Evolutionary conservation across 108 stramenopile species (phyloP), one percentile per base, ranked within the genome.

Genomic region (Nitzschia sp.): DNA sequence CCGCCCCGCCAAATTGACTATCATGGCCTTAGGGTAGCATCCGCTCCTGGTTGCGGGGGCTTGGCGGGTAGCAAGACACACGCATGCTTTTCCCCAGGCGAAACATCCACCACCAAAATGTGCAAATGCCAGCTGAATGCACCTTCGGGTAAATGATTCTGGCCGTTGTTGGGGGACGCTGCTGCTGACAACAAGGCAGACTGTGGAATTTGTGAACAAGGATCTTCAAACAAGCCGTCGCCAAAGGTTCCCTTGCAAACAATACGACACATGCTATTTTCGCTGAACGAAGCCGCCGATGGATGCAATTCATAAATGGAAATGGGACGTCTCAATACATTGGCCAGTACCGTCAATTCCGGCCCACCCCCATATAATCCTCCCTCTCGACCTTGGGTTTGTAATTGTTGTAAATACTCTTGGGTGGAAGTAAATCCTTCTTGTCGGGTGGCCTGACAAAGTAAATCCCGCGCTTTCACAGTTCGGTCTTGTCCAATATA

Each of bases 271-370:
- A 17, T 65, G 9, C 13, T 32, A 53, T 0, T 60, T 8, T 65
- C 47, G 21, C 8, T n/a, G 49, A 23, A 21, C 11, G 19, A 21
- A 9, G 38, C 38, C 13, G 38, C 38, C 6, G 9, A 9, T 4
- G 57, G 9, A 28, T 72, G 76, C 26, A 87, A 34, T 64, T 92
- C 87, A 71, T 87, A 92, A 45, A 89, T 87, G 11, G 78, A 74
- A 60, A 92, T 92, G n/a, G 91, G 91, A n/a, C 91, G 70, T 55
- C 86, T 74, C 53, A 92, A 76, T 3, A 92, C 60, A 69, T 92
- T 92, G 32, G 86, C 66, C 54, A 92, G 59, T 1, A 82, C 86
- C 25, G 86, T 88, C 51, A 92, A 68, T 65, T 92, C 91, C 13
- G 88, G 87, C 15, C 91, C 91, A 23, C 91, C 91, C 0, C 88